Evolutionary conservation across 2,329 filamentous ascomycete species (phyloP).

Genomic region (Fusarium globosum): DNA sequence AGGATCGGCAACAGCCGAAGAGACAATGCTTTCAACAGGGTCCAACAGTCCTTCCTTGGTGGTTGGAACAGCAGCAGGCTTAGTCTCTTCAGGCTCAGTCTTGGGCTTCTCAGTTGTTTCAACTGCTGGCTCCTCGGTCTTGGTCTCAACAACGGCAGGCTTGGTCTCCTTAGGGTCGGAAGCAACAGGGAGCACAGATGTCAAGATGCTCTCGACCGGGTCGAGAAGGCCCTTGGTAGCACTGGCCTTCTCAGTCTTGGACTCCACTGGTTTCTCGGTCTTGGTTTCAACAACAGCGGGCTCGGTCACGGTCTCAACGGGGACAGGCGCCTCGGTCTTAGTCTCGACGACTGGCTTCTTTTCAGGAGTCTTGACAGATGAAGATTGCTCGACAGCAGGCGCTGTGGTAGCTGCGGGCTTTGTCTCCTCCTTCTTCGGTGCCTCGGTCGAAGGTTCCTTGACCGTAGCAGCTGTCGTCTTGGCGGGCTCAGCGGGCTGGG

Average conservation of each 20-base stretch:
- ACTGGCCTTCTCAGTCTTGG: constrained; percentile 12
- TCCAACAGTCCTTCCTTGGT: constrained; percentile 34
- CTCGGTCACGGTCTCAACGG: constrained; percentile 6
- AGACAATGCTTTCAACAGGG: constrained; percentile 34
- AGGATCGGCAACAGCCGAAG: constrained; percentile 21
- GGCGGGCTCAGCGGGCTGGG: constrained; percentile 4
- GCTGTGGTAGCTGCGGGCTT: constrained; percentile 17
- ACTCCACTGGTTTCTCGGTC: constrained; percentile 10
- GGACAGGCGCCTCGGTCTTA: constrained; percentile 6
- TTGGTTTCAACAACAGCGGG: neutral
- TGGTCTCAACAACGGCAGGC: neutral
- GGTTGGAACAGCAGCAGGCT: constrained; percentile 9
- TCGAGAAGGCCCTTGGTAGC: constrained; percentile 19
- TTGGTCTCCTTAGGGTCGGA: neutral
- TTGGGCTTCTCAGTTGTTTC: constrained; percentile 6
- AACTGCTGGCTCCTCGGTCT: constrained; percentile 7
- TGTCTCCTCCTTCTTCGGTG: constrained; percentile 24
- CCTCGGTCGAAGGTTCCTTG: constrained; percentile 11
- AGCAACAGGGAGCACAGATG: constrained; percentile 6
- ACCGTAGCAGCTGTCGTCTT: constrained; percentile 16
- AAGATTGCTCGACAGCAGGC: constrained; percentile 13
- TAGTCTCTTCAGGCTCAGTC: constrained; percentile 8
- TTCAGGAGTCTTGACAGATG: constrained; percentile 8
- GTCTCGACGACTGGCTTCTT: constrained; percentile 27
- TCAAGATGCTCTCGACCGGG: constrained; percentile 24